Conservation (phyloP, 768 basidiomycete species). For the Boletus rubropictus region DNA sequence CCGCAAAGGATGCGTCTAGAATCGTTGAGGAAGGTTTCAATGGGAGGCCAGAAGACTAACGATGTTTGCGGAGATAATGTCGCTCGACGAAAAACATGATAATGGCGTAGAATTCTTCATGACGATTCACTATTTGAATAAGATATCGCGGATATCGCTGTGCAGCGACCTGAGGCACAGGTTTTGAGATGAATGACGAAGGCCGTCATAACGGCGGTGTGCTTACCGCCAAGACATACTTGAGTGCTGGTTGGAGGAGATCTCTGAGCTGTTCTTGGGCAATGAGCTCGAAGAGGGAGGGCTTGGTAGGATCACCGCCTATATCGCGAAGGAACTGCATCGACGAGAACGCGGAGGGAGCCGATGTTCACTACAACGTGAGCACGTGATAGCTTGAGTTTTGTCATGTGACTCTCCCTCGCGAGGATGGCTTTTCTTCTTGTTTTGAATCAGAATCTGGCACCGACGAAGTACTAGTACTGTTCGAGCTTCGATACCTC, state of each 20-base stretch:
- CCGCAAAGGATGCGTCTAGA: slow-evolving; percentile 87
- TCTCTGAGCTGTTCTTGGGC: slow-evolving; percentile 92
- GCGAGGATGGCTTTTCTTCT: not conserved
- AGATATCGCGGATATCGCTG: slow-evolving; percentile 93
- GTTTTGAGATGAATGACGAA: not conserved
- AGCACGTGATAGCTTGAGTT: slow-evolving; percentile 26
- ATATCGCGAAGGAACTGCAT: slow-evolving; percentile 85
- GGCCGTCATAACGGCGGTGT: not conserved
- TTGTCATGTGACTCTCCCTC: slow-evolving; percentile 20
- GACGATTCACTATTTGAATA: slow-evolving; percentile 82
- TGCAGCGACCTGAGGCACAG: slow-evolving; percentile 72
- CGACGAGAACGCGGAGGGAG: not conserved
- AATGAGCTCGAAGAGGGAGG: slow-evolving; percentile 85
- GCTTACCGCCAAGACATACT: slow-evolving; percentile 87
- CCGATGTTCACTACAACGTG: too few relatives aligned
- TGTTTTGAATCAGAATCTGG: not conserved
- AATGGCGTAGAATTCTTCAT: slow-evolving; percentile 92
- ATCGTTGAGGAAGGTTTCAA: slow-evolving; percentile 2
- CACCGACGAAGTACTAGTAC: not conserved
- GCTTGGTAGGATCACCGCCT: slow-evolving; percentile 67
- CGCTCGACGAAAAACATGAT: slow-evolving; percentile 88
- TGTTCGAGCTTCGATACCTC: too few relatives aligned
- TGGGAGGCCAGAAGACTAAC: slow-evolving; percentile 39
- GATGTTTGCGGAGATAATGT: slow-evolving; percentile 82
- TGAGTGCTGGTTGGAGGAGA: slow-evolving; percentile 87